Evolutionary conservation across 2,329 filamentous ascomycete genomes (phyloP).

Genomic region (Colletotrichum cordylinicola): DNA sequence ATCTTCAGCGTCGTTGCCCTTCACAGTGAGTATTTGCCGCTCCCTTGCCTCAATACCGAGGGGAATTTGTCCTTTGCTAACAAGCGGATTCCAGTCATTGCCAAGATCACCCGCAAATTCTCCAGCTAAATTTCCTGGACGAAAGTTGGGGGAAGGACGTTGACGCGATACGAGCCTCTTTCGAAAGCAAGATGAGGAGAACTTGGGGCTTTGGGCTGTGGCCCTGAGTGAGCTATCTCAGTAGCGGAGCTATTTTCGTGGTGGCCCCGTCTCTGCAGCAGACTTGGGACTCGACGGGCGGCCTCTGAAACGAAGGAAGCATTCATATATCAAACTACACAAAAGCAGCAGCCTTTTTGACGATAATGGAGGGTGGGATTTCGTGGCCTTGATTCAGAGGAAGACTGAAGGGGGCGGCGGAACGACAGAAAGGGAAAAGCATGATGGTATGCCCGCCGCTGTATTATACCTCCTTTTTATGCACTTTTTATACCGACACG

Average conservation of each 20-base stretch:
- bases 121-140: slow-evolving; percentile 54
- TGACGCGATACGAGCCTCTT: not conserved
- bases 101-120: slow-evolving; percentile 93
- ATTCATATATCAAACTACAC: not conserved
- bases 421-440: not conserved
- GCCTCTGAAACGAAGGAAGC: not conserved
- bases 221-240: not conserved
- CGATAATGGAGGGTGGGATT: slow-evolving; percentile 20
- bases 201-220: not conserved
- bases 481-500: not conserved
- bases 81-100: slow-evolving; percentile 72
- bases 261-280: not conserved
- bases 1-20: slow-evolving; percentile 98
- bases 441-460: slow-evolving; percentile 18
- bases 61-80: not conserved
- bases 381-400: not conserved
- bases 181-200: not conserved
- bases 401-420: not conserved
- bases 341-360: slow-evolving; percentile 8
- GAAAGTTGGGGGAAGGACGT: not conserved
- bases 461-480: slow-evolving; percentile 21
- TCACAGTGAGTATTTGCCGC: slow-evolving; percentile 75
- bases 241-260: not conserved
- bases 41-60: not conserved
- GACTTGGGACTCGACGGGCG: not conserved